These are phyloP conservation scores for Cylindrodendrum hubeiense DNA, from an alignment of 2,329 filamentous ascomycete species.

Conservation along the genomic window DNA sequence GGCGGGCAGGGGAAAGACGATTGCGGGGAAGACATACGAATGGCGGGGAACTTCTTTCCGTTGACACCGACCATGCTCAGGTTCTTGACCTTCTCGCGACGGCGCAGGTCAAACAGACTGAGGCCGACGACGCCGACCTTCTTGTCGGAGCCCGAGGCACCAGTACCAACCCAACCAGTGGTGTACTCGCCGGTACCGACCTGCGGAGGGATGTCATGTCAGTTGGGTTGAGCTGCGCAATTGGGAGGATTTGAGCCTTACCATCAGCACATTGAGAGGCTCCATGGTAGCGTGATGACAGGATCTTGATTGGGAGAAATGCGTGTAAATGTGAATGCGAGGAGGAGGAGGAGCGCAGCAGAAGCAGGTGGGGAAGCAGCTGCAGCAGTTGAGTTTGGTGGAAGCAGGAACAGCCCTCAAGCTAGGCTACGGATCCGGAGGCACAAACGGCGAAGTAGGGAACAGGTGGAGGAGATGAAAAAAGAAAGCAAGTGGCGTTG, in stretches of 20 bases:
- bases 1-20: not conserved
- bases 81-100: slow-evolving; percentile 87
- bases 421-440: not conserved
- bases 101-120: slow-evolving; percentile 88
- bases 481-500: slow-evolving; percentile 10
- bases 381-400: slow-evolving; percentile 18
- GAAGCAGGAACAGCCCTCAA: not conserved
- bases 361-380: slow-evolving; percentile 32
- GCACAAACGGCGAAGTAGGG: not conserved
- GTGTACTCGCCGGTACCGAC: slow-evolving; percentile 97
- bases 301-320: slow-evolving; percentile 4
- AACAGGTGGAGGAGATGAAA: slow-evolving; percentile 7
- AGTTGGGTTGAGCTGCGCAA: not conserved
- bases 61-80: slow-evolving; percentile 92
- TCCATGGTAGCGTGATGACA: slow-evolving; percentile 56
- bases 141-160: slow-evolving; percentile 90
- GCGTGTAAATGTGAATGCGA: slow-evolving; percentile 12
- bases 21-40: slow-evolving; percentile 70
- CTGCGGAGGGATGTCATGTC: slow-evolving; percentile 53
- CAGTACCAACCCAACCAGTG: slow-evolving; percentile 89
- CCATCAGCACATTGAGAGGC: slow-evolving; percentile 78
- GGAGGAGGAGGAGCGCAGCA: slow-evolving; percentile 19
- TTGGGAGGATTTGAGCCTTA: slow-evolving; percentile 48
- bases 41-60: slow-evolving; percentile 90
- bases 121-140: slow-evolving; percentile 95